Evolutionary conservation across 768 basidiomycete species (phyloP).

Genomic region (Pisolithus tinctorius): DNA sequence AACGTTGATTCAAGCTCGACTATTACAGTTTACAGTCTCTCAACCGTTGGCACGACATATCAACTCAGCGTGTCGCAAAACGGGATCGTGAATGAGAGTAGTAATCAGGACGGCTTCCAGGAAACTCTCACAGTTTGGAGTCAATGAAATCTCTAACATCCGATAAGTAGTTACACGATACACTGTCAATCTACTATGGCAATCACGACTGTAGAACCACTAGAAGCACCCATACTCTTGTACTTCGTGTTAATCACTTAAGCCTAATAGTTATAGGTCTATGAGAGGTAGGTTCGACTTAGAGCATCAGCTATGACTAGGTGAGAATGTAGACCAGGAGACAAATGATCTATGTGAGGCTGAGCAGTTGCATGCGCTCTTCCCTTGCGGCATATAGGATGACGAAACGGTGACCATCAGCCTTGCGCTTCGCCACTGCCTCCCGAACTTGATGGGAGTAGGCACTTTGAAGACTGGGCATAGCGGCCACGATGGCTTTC

Average conservation of each 20-base stretch:
- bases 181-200: too few species aligned
- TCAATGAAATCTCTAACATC: not conserved
- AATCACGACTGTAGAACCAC: too few species aligned
- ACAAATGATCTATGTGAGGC: conserved; percentile 20
- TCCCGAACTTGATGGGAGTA: conserved; percentile 70
- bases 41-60: conserved; percentile 38
- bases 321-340: too few species aligned
- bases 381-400: conserved; percentile 64
- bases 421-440: conserved; percentile 51
- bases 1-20: conserved; percentile 31
- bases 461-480: conserved; percentile 50
- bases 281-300: too few species aligned
- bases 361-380: conserved; percentile 59
- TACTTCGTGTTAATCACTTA: too few species aligned
- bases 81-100: conserved; percentile 28
- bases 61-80: conserved; percentile 32
- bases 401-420: conserved; percentile 57
- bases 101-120: conserved; percentile 36
- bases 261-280: too few species aligned
- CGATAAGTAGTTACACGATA: too few species aligned
- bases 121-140: conserved; percentile 31
- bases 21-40: conserved; percentile 36
- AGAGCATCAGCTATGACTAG: too few species aligned
- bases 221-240: too few species aligned
- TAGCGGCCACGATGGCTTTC: conserved; percentile 49